Evolutionary conservation across 192 early-diverging fungal genomes (phyloP).

Genomic region (Coemansia sp.): DNA sequence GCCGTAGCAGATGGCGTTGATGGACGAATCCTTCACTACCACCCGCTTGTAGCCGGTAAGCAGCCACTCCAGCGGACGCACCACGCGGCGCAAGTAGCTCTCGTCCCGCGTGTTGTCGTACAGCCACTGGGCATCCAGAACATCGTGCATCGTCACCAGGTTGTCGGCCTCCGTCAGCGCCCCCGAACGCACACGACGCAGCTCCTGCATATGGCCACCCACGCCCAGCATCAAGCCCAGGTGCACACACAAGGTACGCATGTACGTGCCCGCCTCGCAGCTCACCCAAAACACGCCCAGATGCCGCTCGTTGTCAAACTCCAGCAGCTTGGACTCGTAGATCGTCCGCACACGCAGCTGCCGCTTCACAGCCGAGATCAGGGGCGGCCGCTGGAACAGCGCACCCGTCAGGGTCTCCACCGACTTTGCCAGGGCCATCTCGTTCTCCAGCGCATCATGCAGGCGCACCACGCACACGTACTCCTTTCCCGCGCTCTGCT

Average conservation of each 20-base stretch:
- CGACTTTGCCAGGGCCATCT: constrained; percentile 77
- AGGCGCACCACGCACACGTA: constrained; percentile 94
- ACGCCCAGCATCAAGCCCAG: constrained; percentile 90
- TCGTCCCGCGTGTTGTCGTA: constrained; percentile 98
- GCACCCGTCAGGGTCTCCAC: constrained; percentile 97
- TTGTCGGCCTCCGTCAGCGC: constrained; percentile 87
- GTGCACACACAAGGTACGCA: constrained; percentile 99
- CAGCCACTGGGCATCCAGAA: constrained; percentile 97
- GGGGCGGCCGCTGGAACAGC: constrained; percentile 96
- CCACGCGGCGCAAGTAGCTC: constrained; percentile 87
- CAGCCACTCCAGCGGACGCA: constrained; percentile 91
- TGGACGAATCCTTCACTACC: constrained; percentile 96
- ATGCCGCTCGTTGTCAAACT: constrained; percentile 96
- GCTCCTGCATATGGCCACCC: constrained; percentile 99
- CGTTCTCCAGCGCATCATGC: constrained; percentile 87
- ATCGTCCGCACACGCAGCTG: constrained; percentile 98
- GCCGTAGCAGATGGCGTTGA: constrained; percentile 99
- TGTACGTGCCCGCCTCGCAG: constrained; percentile 99
- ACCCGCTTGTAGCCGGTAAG: constrained; percentile 94
- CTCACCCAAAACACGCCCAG: constrained; percentile 95
- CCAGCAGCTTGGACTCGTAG: constrained; percentile 90
- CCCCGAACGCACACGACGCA: constrained; percentile 93
- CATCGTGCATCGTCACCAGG: constrained; percentile 97
- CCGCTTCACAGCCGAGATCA: constrained; percentile 98
- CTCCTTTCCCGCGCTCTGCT: constrained; percentile 99